These are phyloP conservation scores for Xerophyta viscosa DNA, from an alignment of 106 monocot species.

Conservation along the genomic window DNA sequence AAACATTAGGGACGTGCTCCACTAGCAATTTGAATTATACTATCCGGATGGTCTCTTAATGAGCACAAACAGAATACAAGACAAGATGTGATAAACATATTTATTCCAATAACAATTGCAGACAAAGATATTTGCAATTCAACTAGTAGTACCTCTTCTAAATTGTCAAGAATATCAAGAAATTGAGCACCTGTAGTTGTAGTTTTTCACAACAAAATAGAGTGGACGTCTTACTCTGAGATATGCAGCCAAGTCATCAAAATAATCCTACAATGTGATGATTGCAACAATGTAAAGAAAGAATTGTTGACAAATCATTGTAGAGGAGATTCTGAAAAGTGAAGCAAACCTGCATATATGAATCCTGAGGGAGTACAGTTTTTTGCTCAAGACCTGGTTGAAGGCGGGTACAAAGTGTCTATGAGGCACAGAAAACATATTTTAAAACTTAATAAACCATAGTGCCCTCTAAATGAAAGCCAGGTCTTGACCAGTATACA, in stretches of 20 bases:
- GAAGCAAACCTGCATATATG: constrained; percentile 99
- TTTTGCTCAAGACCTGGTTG: constrained; percentile 93
- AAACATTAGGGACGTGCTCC: too few relatives aligned
- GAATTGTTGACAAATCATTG: too few relatives aligned
- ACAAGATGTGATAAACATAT: too few relatives aligned
- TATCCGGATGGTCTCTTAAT: too few relatives aligned
- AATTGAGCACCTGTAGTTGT: constrained; percentile 99
- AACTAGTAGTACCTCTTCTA: background rate
- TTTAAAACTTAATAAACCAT: too few relatives aligned
- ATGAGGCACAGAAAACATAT: background rate
- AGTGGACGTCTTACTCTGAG: constrained; percentile 87
- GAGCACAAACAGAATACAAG: background rate
- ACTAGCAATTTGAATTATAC: too few relatives aligned
- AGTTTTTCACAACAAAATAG: constrained; percentile 91
- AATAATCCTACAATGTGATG: constrained; percentile 52
- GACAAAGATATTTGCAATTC: too few relatives aligned
- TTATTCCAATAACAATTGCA: too few relatives aligned
- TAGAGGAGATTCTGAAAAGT: too few relatives aligned
- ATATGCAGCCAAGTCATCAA: constrained; percentile 72
- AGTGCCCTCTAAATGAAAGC: too few relatives aligned
- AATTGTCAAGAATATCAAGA: background rate
- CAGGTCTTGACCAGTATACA: too few relatives aligned
- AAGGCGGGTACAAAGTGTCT: constrained; percentile 71
- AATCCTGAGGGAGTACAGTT: constrained; percentile 80
- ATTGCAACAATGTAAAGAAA: too few relatives aligned